Evolutionary conservation across 1,284 basidiomycete genomes (phyloP), one percentile per base, ranked within the genome.

Genomic region (Ustilago trichophora): DNA sequence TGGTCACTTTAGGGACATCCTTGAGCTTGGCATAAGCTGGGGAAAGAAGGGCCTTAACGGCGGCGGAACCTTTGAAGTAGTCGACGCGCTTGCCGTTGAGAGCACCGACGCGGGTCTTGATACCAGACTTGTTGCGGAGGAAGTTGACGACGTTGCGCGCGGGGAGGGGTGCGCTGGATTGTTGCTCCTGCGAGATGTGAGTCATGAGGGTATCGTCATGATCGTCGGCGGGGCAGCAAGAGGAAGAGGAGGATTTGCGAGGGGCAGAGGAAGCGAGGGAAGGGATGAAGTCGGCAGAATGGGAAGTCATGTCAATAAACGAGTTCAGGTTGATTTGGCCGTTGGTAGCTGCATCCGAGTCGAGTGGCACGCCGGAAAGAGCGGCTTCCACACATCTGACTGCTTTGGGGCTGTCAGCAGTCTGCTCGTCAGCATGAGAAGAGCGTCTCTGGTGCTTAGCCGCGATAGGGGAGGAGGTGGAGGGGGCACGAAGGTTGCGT

Each of bases 1-100:
- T 86, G 13, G 87, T 87, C 3, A 72, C 60, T 36, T 73, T 68
- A 33, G 76, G 75, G 87, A 85, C 55, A 22, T 91, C 92, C 15
- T 90, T 90, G 40, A 90, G 86, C 83, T 98, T 98, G 44, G 87
- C 85, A 79, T 94, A 98, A 31, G 90, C 90, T 0, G 95, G 93
- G 3, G 92, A 92, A 51, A 92, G 87, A 4, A 98, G 86, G 0
- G 92, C 91, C 81, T 96, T 95, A 45, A 97, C 85, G 1, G 95
- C 79, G 4, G 73, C 56, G 6, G 69, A 72, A 21, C 79, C 95
- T 85, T 95, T 98, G 85, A 98, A 98, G 84, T 98, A 98, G 83
- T 98, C 95, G 53, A 94, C 86, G 41, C 95, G 89, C 83, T 96
- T 97, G 32, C 95, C 96, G 75, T 92, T 92, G 77, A 98, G 84